Conservation (phyloP, 2,329 filamentous ascomycete genomes). For the Colletotrichum destructivum region DNA sequence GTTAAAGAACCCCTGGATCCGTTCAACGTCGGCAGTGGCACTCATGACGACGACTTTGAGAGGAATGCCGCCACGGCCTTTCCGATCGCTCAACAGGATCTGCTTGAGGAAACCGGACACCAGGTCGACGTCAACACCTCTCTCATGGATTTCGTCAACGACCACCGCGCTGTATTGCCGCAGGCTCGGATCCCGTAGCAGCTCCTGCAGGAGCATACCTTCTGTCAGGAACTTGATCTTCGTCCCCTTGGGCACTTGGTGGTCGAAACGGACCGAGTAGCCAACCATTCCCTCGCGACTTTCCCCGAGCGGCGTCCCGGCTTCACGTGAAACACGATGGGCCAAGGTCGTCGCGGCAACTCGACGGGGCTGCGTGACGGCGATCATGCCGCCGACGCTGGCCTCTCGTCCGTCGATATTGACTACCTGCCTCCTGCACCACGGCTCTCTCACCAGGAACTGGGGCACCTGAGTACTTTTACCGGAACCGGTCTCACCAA, state of each 20-base stretch:
- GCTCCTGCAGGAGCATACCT: conserved; percentile 95
- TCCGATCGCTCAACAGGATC: conserved; percentile 74
- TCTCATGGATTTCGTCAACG: conserved; percentile 97
- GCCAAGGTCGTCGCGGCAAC: conserved; percentile 95
- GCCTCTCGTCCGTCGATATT: conserved; percentile 62
- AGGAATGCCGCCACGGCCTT: conserved; percentile 78
- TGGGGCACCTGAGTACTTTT: conserved; percentile 98
- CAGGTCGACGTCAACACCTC: conserved; percentile 94
- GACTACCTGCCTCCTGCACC: conserved; percentile 78
- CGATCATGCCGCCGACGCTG: conserved; percentile 83
- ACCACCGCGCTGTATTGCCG: conserved; percentile 90
- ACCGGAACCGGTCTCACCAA: conserved; percentile 95
- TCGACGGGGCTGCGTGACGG: conserved; percentile 93
- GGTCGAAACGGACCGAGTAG: conserved; percentile 96
- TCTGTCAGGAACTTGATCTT: conserved; percentile 96
- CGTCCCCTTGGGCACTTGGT: conserved; percentile 84
- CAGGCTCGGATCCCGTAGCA: conserved; percentile 87
- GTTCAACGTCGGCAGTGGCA: conserved; percentile 91
- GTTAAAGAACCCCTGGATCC: conserved; percentile 81
- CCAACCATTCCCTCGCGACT: conserved; percentile 74
- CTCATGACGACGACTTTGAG: conserved; percentile 97
- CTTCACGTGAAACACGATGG: conserved; percentile 86
- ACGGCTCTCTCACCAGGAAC: conserved; percentile 83
- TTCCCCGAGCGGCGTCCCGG: conserved; percentile 67
- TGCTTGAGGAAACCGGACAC: conserved; percentile 90